phyloP scores from a whole-genome alignment of 1,139 yeast species.

The Ogataea hybrid region DNA sequence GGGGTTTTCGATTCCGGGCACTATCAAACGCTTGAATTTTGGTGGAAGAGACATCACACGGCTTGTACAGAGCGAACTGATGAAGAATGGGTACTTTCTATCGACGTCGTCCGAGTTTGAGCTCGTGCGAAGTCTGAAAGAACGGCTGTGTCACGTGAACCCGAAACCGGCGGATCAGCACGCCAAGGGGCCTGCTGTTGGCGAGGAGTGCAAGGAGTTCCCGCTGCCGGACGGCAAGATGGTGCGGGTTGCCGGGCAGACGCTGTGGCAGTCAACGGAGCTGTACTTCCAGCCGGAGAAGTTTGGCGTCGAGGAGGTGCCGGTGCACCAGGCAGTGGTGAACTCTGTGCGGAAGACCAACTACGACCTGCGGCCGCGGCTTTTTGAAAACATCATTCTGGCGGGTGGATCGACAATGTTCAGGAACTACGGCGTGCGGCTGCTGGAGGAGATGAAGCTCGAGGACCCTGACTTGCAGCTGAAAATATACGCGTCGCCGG shows the following conservation, averaged over 20 bases:
- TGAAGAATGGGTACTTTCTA: slow-evolving; percentile 59
- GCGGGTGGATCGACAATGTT: slow-evolving; percentile 86
- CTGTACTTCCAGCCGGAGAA: slow-evolving; percentile 76
- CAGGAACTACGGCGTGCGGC: slow-evolving; percentile 77
- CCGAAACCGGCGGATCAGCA: slow-evolving; percentile 25
- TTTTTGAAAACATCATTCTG: slow-evolving; percentile 70
- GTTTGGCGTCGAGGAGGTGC: slow-evolving; percentile 72
- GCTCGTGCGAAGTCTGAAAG: slow-evolving; percentile 75
- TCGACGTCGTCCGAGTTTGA: slow-evolving; percentile 78
- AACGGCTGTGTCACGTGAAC: slow-evolving; percentile 55
- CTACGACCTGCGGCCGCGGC: slow-evolving; percentile 66
- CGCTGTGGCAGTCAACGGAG: slow-evolving; percentile 63
- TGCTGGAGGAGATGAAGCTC: slow-evolving; percentile 64
- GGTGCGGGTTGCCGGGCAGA: slow-evolving; percentile 34
- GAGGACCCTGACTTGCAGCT: slow-evolving; percentile 57
- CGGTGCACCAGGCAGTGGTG: slow-evolving; percentile 64
- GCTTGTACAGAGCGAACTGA: slow-evolving; percentile 62
- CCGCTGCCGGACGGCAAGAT: slow-evolving; percentile 82
- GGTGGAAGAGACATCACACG: slow-evolving; percentile 90
- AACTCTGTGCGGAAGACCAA: slow-evolving; percentile 72
- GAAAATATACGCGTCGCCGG: slow-evolving; percentile 88
- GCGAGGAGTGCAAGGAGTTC: slow-evolving; percentile 36
- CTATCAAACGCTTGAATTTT: slow-evolving; percentile 72
- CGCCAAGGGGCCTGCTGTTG: neutral
- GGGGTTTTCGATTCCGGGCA: slow-evolving; percentile 76